Evolutionary conservation across 192 early-diverging fungal genomes (phyloP), one percentile per base, ranked within the genome.

Genomic region (Umbelopsis ramanniana): DNA sequence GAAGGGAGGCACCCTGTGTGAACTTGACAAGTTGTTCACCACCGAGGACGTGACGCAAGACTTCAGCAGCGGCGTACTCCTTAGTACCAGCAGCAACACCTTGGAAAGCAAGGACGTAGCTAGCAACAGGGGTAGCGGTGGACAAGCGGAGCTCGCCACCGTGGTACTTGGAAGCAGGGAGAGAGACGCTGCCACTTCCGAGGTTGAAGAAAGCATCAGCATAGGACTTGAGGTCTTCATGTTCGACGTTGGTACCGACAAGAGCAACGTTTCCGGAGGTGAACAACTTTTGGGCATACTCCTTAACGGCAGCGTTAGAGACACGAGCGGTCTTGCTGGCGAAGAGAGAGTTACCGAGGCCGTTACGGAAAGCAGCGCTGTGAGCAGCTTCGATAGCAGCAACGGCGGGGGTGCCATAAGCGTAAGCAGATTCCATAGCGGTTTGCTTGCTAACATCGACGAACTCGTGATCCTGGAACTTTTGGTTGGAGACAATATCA

Each of bases 301-400:
- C 83, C 74, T 86, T 87, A 74, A 99, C 84, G 38, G 89, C 83
- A 48, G 89, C 86, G 50, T 87, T 86, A 48, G 83, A 91, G 57
- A 88, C 78, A 19, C 91, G 84, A 70, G 89, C 77, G 69, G 84
- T 85, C n/a, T 87, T 74, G 68, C 86, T 79, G 38, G 93, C 94
- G 82, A 91, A 97, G 48, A 99, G 85, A 52, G 95, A 90, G 93
- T 97, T 96, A 63, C 97, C 97, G 74, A 99, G 90, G 15, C 97
- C 97, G 73, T 78, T 79, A 76, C 95, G 93, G 91, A 97, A 99
- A 38, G 96, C 97, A 40, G 90, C 90, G 74, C 87, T 87, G 83
- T 99, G 96, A 71, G 94, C 85, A 37, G 88, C 87, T 70, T 97
- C 94, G 37, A 94, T 69, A 26, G 90, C 89, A 21, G 86, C 72